Evolutionary conservation across 75 land plant genomes (phyloP), one percentile per base, ranked within the genome.

Genomic region (Cryptomeria japonica): DNA sequence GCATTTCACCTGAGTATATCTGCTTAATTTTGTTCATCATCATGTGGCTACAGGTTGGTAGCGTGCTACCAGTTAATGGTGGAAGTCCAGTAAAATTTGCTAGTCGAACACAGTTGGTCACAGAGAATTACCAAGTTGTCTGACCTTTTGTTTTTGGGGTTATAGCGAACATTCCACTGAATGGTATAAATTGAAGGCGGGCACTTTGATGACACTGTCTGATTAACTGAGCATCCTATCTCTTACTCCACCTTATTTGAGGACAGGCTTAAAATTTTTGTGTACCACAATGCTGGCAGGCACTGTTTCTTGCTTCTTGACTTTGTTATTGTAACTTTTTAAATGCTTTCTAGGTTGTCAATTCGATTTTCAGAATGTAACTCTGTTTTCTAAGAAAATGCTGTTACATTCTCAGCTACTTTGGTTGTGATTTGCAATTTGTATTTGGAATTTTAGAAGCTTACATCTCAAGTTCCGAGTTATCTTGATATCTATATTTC

Each of bases 71-170:
- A 7, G 86, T 93, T 18, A 90, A 80, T 88, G 95, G 94, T 68
- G 95, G 93, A 1, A 61, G 83, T 41, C 36, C 93, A 41, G 89
- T 93, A 34, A 93, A 90, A 86, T 96, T 87, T 87, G 83, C 94
- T 28, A 91, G 93, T 86, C 90, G 94, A 77, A 92, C 91, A 31
- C 93, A 92, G 75, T 90, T 96, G 78, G 73, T 92, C 53, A 90
- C 93, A 19, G 96, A 95, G 68, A 96, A 88, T 77, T 96, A 96
- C 89, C 97, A 96, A 91, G 97, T 96, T 15, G 76, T 92, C 41
- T 93, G 79, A 91, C 84, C 46, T 51, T 5, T 46, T n/a, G 34
- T 13, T 82, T 82, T 28, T 46, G 13, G 46, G n/a, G 31, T 46
- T 80, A 18, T 7, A 82, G 41, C 31, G 84, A 82, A 28, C 28